A percentile compares a stretch with the other conserved stretches of the same genome.
phyloP scores from a whole-genome alignment of 2,329 filamentous ascomycete species.

The Talaromyces atroroseus region DNA sequence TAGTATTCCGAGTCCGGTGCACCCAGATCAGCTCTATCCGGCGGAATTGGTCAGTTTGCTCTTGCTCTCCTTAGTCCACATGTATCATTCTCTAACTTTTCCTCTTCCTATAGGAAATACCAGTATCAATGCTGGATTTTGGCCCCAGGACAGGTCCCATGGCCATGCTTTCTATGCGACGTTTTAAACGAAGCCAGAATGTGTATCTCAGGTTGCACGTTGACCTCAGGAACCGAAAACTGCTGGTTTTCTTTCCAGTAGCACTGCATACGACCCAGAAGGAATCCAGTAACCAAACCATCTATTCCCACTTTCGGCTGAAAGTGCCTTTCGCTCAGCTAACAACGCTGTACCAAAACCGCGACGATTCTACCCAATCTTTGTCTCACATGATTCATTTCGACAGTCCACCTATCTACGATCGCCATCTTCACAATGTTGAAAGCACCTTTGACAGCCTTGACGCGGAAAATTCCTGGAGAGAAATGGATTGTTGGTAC shows the following conservation, averaged over 20 bases:
- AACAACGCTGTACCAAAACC: conserved; percentile 30
- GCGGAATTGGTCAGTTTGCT: conserved; percentile 29
- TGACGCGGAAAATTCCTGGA: conserved; percentile 45
- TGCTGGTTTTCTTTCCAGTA: conserved; percentile 44
- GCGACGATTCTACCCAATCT: conserved; percentile 15
- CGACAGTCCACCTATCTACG: conserved; percentile 43
- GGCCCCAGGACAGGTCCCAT: conserved; percentile 53
- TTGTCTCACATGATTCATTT: conserved; percentile 35
- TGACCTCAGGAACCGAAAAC: conserved; percentile 39
- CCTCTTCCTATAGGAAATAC: conserved; percentile 33
- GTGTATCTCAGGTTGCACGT: conserved; percentile 32
- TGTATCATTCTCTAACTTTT: neutral
- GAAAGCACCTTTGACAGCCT: conserved; percentile 36
- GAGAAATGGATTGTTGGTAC: conserved; percentile 53
- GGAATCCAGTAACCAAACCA: neutral
- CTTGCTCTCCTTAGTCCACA: neutral
- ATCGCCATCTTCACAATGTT: conserved; percentile 32
- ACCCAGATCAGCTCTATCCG: conserved; percentile 29
- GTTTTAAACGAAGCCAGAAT: conserved; percentile 23
- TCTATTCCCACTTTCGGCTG: conserved; percentile 34
- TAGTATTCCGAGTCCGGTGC: conserved; percentile 31
- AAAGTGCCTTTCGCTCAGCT: conserved; percentile 43
- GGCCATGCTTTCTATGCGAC: conserved; percentile 57
- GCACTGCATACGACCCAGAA: conserved; percentile 14
- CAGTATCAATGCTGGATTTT: conserved; percentile 52